Percentiles rank a stretch among this genome's conserved stretches.
Evolutionary conservation across 2,329 filamentous ascomycete species (phyloP).

Genomic region (Penicillium verrucosum): DNA sequence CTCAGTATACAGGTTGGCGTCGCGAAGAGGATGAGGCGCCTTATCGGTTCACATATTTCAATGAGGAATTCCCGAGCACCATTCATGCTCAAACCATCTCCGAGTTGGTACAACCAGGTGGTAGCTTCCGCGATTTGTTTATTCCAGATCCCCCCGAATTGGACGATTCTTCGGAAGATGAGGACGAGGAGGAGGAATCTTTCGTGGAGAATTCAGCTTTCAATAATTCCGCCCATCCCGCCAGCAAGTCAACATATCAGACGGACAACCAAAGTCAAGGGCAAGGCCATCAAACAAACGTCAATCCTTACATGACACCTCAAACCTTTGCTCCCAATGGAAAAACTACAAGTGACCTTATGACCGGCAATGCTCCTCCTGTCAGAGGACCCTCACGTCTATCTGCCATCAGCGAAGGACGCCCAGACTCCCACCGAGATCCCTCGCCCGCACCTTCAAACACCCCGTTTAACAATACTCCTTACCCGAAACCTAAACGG

Average conservation of each 20-base stretch:
- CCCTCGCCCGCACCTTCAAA: conserved; percentile 23
- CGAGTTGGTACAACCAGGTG: conserved; percentile 80
- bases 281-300: neutral
- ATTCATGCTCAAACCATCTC: conserved; percentile 96
- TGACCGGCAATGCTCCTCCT: neutral
- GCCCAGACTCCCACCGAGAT: conserved; percentile 31
- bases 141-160: conserved; percentile 78
- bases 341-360: conserved; percentile 1
- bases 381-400: conserved; percentile 27
- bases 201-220: conserved; percentile 16
- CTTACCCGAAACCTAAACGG: conserved; percentile 45
- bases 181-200: conserved; percentile 46
- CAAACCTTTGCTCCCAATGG: conserved; percentile 7
- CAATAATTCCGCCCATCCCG: conserved; percentile 3
- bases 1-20: conserved; percentile 77
- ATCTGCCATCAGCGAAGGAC: conserved; percentile 36
- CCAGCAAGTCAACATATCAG: conserved; percentile 3
- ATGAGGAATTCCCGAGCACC: conserved; percentile 92
- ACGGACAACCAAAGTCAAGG: conserved; percentile 7
- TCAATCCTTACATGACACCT: neutral
- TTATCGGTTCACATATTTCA: conserved; percentile 97
- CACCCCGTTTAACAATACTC: conserved; percentile 11
- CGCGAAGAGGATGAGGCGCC: conserved; percentile 83
- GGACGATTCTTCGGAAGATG: conserved; percentile 68
- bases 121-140: conserved; percentile 83